These are phyloP conservation scores for Castanea mollissima DNA, from an alignment of 306 rosid genomes.

Conservation along the genomic window DNA sequence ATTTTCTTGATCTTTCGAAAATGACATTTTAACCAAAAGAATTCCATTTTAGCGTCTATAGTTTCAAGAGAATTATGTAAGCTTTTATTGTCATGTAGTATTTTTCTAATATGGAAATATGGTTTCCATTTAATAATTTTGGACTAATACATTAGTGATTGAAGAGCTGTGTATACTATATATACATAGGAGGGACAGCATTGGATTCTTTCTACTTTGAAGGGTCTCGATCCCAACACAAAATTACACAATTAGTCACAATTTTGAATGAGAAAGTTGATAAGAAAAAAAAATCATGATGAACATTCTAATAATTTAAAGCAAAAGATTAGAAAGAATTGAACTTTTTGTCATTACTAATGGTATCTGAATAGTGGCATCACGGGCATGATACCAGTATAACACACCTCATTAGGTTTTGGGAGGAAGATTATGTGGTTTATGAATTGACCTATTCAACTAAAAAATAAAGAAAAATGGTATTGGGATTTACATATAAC, in stretches of 20 bases:
- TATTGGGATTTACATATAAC: neutral
- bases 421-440: too few relatives aligned
- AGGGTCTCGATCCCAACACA: neutral
- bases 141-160: neutral
- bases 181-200: neutral
- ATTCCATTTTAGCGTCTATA: neutral
- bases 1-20: conserved; percentile 26
- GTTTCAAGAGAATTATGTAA: neutral
- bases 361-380: too few relatives aligned
- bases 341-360: too few relatives aligned
- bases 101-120: neutral
- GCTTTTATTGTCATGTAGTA: neutral
- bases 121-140: neutral
- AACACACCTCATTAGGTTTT: too few relatives aligned
- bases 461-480: neutral
- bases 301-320: neutral
- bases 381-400: too few relatives aligned
- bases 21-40: conserved; percentile 40
- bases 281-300: neutral
- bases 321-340: neutral
- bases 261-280: neutral
- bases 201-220: neutral
- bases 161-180: neutral
- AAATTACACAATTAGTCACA: neutral
- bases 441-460: too few relatives aligned